Conservation (phyloP, 2,329 filamentous ascomycete species). For the Neonectria coccinea region DNA sequence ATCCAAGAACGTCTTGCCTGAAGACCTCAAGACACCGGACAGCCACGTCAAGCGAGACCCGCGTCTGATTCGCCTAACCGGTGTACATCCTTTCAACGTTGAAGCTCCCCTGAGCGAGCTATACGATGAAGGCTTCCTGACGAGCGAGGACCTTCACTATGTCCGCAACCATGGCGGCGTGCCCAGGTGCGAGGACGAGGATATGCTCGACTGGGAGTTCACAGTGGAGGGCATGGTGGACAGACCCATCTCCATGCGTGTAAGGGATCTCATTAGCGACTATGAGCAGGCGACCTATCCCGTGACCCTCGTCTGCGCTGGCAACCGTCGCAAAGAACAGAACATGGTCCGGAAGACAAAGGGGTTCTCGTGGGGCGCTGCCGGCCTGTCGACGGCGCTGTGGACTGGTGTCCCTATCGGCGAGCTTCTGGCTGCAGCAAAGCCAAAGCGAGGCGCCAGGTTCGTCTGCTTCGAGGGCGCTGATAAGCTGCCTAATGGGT, state of each 20-base stretch:
- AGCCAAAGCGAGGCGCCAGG: constrained; percentile 75
- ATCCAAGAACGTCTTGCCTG: constrained; percentile 72
- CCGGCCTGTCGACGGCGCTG: constrained; percentile 85
- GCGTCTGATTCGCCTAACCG: constrained; percentile 86
- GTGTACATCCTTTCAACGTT: constrained; percentile 90
- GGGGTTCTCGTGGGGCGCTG: constrained; percentile 93
- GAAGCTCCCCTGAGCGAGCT: constrained; percentile 84
- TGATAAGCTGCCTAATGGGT: constrained; percentile 87
- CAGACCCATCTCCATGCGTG: constrained; percentile 76
- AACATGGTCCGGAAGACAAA: constrained; percentile 92
- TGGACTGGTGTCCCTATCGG: constrained; percentile 86
- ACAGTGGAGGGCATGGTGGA: constrained; percentile 86
- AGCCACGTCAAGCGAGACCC: constrained; percentile 82
- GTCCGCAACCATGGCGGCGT: constrained; percentile 91
- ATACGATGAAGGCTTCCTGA: constrained; percentile 85
- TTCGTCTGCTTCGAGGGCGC: constrained; percentile 94
- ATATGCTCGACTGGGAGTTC: constrained; percentile 84
- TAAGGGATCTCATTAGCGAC: constrained; percentile 77
- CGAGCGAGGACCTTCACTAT: constrained; percentile 88
- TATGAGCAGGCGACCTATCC: constrained; percentile 88
- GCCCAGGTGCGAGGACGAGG: constrained; percentile 77
- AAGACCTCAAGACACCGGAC: constrained; percentile 88
- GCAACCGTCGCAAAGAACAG: constrained; percentile 92
- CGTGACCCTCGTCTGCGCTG: constrained; percentile 90
- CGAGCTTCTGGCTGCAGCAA: constrained; percentile 76